A percentile compares a stretch with the other conserved stretches of the same genome.
Conservation (phyloP, 176 grass and related monocot species). For the Chrysopogon serrulatus region DNA sequence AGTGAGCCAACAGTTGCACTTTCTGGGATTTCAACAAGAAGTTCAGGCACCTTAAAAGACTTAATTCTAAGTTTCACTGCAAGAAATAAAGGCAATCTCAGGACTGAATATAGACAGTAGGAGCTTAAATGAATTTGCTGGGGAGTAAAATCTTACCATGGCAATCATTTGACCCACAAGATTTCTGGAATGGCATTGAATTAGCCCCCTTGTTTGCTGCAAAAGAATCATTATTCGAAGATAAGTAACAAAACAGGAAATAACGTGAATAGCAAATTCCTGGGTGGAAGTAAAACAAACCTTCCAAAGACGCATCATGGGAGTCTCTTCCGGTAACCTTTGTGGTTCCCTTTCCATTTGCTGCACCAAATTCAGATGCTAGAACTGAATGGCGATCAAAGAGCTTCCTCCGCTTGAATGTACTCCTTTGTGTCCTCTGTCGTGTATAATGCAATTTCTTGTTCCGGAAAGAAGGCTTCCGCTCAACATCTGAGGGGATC, state of each 20-base stretch:
- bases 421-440: constrained; percentile 76
- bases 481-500: constrained; percentile 59
- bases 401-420: constrained; percentile 87
- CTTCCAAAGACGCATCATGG: constrained; percentile 25
- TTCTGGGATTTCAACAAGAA: constrained; percentile 93
- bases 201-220: constrained; percentile 66
- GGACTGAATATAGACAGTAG: neutral
- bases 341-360: constrained; percentile 28
- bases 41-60: constrained; percentile 97
- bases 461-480: constrained; percentile 53
- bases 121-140: neutral
- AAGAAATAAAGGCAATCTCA: constrained; percentile 5
- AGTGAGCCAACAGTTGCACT: constrained; percentile 84
- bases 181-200: constrained; percentile 42
- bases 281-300: constrained; percentile 31
- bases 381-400: constrained; percentile 48
- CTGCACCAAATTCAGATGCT: constrained; percentile 36
- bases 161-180: constrained; percentile 46
- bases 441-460: constrained; percentile 84
- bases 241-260: constrained; percentile 14
- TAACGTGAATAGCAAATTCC: constrained; percentile 11
- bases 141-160: constrained; percentile 23
- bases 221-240: constrained; percentile 24
- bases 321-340: constrained; percentile 33
- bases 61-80: constrained; percentile 89